phyloP scores from a whole-genome alignment of 805 yeast species.

The Saturnispora galanensis region DNA sequence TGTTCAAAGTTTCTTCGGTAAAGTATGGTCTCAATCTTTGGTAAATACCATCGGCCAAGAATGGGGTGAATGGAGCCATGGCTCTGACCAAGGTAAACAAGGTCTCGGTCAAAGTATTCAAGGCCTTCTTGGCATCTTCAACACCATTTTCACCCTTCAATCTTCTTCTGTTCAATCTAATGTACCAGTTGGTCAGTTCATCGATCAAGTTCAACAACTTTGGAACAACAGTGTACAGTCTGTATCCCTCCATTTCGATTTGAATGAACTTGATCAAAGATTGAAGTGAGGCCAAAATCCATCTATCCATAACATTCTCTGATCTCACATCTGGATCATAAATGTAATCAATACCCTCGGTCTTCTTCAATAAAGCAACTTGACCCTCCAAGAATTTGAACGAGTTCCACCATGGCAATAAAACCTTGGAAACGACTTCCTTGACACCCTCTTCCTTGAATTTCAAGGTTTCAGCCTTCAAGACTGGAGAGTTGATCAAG shows the following conservation, averaged over 20 bases:
- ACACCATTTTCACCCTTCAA: slow-evolving; percentile 88
- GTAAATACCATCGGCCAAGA: slow-evolving; percentile 83
- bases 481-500: slow-evolving; percentile 93
- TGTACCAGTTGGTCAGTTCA: slow-evolving; percentile 96
- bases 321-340: slow-evolving; percentile 59
- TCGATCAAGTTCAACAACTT: slow-evolving; percentile 81
- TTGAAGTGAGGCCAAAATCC: slow-evolving; percentile 96
- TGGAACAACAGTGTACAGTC: slow-evolving; percentile 94
- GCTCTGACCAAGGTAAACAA: slow-evolving; percentile 82
- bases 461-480: slow-evolving; percentile 92
- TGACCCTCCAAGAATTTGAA: slow-evolving; percentile 95
- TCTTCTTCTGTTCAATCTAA: slow-evolving; percentile 96
- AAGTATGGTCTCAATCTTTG: slow-evolving; percentile 58
- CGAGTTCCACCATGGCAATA: slow-evolving; percentile 98
- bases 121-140: slow-evolving; percentile 75
- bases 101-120: slow-evolving; percentile 87
- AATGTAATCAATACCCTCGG: slow-evolving; percentile 56
- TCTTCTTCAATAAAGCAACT: slow-evolving; percentile 73
- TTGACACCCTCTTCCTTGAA: slow-evolving; percentile 98
- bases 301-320: slow-evolving; percentile 90
- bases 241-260: slow-evolving; percentile 79
- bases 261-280: slow-evolving; percentile 80
- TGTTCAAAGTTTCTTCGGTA: slow-evolving; percentile 44
- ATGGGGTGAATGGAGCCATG: slow-evolving; percentile 99
- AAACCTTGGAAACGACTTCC: slow-evolving; percentile 91